Conservation (phyloP, 176 grass and related monocot species). For the Juncus inflexus region DNA sequence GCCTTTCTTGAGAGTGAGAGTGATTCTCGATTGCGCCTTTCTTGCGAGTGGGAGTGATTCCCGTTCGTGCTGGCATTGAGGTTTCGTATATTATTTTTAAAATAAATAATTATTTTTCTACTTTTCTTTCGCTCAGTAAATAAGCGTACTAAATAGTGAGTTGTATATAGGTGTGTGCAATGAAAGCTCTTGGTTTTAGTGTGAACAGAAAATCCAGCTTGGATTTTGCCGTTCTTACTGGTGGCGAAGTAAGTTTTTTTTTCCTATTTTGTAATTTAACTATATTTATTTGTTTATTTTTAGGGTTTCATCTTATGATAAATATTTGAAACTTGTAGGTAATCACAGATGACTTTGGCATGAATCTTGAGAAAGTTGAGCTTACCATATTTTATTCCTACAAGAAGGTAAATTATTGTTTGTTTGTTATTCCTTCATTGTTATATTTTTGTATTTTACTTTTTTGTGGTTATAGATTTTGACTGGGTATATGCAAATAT, state of each 20-base stretch:
- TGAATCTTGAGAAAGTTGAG: conserved; percentile 92
- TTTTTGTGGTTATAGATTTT: too few species aligned
- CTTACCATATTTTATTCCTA: conserved; percentile 64
- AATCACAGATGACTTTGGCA: conserved; percentile 90
- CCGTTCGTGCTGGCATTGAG: conserved; percentile 97
- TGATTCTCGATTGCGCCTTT: too few species aligned
- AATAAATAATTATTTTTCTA: neutral
- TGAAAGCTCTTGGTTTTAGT: conserved; percentile 98
- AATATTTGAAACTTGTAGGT: conserved; percentile 44
- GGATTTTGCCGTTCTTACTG: conserved; percentile 85
- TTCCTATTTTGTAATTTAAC: neutral
- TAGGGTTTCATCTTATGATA: neutral
- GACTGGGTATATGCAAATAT: conserved; percentile 3
- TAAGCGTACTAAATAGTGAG: neutral
- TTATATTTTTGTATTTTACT: too few species aligned
- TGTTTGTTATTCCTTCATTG: neutral
- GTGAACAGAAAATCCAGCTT: conserved; percentile 92
- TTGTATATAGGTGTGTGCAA: conserved; percentile 61
- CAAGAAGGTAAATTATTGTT: conserved; percentile 53
- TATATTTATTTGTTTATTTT: neutral
- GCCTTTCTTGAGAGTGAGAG: too few species aligned
- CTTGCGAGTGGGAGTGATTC: too few species aligned
- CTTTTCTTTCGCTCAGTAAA: neutral
- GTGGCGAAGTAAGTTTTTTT: conserved; percentile 69
- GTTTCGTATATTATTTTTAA: conserved; percentile 27